These are phyloP conservation scores for Effrenium voratum DNA, from an alignment of 73 alveolate species.

Conservation along the genomic window DNA sequence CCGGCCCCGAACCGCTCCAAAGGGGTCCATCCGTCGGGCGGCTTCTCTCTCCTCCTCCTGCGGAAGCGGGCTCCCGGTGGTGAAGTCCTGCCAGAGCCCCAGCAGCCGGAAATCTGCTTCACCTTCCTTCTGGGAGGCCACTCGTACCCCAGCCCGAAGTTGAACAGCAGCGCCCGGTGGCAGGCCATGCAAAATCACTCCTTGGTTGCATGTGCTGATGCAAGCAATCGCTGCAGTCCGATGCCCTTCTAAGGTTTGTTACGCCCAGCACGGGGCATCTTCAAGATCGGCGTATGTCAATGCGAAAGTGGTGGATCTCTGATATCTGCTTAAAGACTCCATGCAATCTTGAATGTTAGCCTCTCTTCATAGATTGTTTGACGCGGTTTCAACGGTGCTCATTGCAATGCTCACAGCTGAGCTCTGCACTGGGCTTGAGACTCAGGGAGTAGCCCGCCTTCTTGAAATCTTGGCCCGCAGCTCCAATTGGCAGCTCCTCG, in stretches of 20 bases:
- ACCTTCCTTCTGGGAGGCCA: constrained; percentile 46
- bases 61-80: constrained; percentile 62
- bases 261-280: too few species aligned
- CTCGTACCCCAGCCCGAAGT: constrained; percentile 81
- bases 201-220: too few species aligned
- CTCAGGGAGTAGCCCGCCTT: constrained; percentile 60
- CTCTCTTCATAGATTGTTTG: too few species aligned
- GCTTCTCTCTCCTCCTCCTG: constrained; percentile 58
- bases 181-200: constrained; percentile 48
- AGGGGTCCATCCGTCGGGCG: constrained; percentile 56
- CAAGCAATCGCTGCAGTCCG: too few species aligned
- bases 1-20: constrained; percentile 52
- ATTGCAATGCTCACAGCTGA: not conserved
- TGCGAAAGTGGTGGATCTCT: too few species aligned
- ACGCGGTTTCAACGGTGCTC: not conserved
- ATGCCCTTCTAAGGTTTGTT: not conserved
- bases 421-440: constrained; percentile 72
- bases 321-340: too few species aligned
- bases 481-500: constrained; percentile 71
- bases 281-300: too few species aligned
- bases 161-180: constrained; percentile 87
- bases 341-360: too few species aligned
- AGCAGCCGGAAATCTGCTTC: constrained; percentile 52
- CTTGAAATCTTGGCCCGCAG: constrained; percentile 25
- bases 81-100: constrained; percentile 78